Base-by-base conservation (phyloP, 345 rosid genomes). In the Moricandia moricandioides region DNA sequence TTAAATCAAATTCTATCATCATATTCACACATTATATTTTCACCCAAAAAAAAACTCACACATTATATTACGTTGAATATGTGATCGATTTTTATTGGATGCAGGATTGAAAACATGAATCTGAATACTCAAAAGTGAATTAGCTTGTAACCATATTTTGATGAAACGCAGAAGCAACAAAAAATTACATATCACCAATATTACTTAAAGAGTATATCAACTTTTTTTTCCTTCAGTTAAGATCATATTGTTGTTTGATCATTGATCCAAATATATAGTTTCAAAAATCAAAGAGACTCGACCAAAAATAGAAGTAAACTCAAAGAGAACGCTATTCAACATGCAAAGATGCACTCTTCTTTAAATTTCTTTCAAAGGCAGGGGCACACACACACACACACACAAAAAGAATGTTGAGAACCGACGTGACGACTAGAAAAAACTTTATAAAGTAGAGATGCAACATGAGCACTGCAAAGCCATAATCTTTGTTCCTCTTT, bases 401-500 rank as follows among this genome's bases (percentile, higher is more conserved):
- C 34, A 65, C 78, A 65, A 65, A 73, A 16, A 54, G 65, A 40
- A 12, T 18, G 49, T 65, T 43, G 37, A 66, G 49, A 65, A 74
- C 47, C 33, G 60, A 65, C 56, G 56, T 65, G 65, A 55, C 45
- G 34, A 54, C 0, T 54, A 73, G 30, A 72, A 8, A 56, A 40
- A 40, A 30, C 7, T 4, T 63, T 35, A 26, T 39, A 55, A 75
- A 67, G 57, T 55, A 55, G 64, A 72, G 31, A 17, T 65, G 65
- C 40, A 64, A 37, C 29, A 21, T 54, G 43, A 47, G 9, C 70
- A 47, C 39, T 65, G 14, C 24, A 6, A 63, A 40, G 7, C 34
- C 24, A 58, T 51, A 21, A 3, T 68, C 63, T 61, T 69, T 69
- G 66, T 69, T 54, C 45, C 74, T 61, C 69, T 68, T 52, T 62